These are phyloP conservation scores for Diaporthe sp. DNA, from an alignment of 2,329 filamentous ascomycete genomes.

Conservation along the genomic window DNA sequence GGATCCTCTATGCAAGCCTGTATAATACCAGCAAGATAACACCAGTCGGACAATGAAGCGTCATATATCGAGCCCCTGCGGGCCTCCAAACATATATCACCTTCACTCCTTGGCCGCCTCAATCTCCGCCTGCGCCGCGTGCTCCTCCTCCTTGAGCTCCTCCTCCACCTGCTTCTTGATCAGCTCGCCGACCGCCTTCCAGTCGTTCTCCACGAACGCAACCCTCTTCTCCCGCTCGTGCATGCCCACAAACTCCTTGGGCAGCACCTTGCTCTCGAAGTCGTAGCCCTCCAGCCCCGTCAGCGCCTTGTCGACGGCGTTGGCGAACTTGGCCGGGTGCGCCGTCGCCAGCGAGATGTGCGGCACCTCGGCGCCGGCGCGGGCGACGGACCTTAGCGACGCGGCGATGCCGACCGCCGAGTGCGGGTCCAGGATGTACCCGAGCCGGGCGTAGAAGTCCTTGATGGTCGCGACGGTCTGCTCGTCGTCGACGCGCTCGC, in stretches of 20 bases:
- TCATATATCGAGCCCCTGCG: background rate
- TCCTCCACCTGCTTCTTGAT: conserved; percentile 81
- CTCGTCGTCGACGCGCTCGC: conserved; percentile 77
- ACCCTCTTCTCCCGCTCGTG: conserved; percentile 83
- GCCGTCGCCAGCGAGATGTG: conserved; percentile 93
- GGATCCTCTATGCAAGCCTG: conserved; percentile 5
- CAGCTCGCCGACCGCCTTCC: conserved; percentile 81
- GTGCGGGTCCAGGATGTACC: conserved; percentile 93
- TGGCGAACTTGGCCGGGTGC: conserved; percentile 94
- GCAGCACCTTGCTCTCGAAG: conserved; percentile 82
- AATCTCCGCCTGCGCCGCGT: conserved; percentile 36
- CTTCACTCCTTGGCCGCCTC: conserved; percentile 32
- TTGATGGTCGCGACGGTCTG: conserved; percentile 79
- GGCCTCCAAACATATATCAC: background rate
- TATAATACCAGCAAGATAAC: background rate
- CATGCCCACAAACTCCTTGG: conserved; percentile 84
- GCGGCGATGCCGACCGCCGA: conserved; percentile 89
- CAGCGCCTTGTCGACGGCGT: conserved; percentile 86
- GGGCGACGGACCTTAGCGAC: conserved; percentile 76
- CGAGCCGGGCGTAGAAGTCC: conserved; percentile 61
- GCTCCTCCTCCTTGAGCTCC: conserved; percentile 62
- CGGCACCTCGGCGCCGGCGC: conserved; percentile 64
- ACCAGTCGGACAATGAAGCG: background rate
- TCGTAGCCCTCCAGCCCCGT: conserved; percentile 79
- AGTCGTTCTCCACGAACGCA: conserved; percentile 77